A percentile compares a stretch with the other conserved stretches of the same genome.
Conservation (phyloP, 345 rosid species). For the Rhizophora apiculata region DNA sequence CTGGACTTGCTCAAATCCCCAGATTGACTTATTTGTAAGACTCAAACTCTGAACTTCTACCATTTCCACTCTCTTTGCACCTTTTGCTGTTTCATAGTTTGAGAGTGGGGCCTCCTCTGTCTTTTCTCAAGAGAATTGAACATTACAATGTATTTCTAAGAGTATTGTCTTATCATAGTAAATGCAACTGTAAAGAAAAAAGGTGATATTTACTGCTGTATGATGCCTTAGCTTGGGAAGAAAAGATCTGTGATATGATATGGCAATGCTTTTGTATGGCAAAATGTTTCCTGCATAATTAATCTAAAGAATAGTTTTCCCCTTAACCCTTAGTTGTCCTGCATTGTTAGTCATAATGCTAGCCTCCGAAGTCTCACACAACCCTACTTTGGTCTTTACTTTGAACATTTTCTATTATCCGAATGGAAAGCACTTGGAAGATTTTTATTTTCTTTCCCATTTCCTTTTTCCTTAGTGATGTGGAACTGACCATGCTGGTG, state of each 20-base stretch:
- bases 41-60: background rate
- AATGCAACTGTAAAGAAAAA: too few species aligned
- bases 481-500: background rate
- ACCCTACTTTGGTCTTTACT: too few species aligned
- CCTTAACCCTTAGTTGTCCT: too few species aligned
- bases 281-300: too few species aligned
- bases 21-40: constrained; percentile 81
- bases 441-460: background rate
- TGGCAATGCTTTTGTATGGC: too few species aligned
- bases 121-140: background rate
- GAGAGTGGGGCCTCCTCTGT: background rate
- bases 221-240: too few species aligned
- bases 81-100: background rate
- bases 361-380: too few species aligned
- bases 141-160: background rate
- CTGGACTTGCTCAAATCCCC: constrained; percentile 69
- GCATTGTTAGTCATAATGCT: too few species aligned
- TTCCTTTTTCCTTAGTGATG: background rate
- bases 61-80: background rate
- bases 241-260: too few species aligned
- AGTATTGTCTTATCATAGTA: too few species aligned
- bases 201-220: too few species aligned
- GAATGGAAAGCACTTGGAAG: background rate
- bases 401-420: background rate
- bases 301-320: too few species aligned